Evolutionary conservation across 2,329 filamentous ascomycete genomes (phyloP), one percentile per base, ranked within the genome.

Genomic region (Sclerotiophoma versabilis): DNA sequence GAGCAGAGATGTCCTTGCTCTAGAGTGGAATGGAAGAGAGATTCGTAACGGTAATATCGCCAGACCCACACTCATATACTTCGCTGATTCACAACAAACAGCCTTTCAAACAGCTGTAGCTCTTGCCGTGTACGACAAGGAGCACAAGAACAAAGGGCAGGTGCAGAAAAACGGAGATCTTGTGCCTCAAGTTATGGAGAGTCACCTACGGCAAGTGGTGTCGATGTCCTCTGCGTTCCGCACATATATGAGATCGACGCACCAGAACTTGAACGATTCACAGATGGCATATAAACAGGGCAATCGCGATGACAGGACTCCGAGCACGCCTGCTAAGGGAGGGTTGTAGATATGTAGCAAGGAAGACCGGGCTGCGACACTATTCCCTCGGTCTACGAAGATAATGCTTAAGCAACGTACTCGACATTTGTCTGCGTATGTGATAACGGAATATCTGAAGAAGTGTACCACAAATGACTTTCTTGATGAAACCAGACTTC

Each of bases 11-110:
- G 15, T 70, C 32, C 45, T 37, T 27, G 46, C 23, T 1, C 20
- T 70, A 3, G 48, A 64, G 6, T 70, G 68, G 64, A 73, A 73
- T 33, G 69, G 68, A 10, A 50, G 69, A 22, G 65, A 71, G 41
- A 72, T 71, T 14, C 48, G 70, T 12, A 71, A 72, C 32, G 64
- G 64, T 68, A 39, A 49, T 57, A 29, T 22, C 17, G 25, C 12
- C 14, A 33, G 12, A 17, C 8, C 14, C 33, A 12, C n/a, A n/a
- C n/a, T n/a, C n/a, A n/a, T n/a, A n/a, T n/a, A n/a, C n/a, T n/a
- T n/a, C n/a, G n/a, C n/a, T n/a, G n/a, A n/a, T n/a, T n/a, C n/a
- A n/a, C n/a, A n/a, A n/a, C n/a, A n/a, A n/a, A 10, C n/a, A 51
- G 48, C 48, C 3, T 51, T 51, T 15, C 33, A 45, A 22, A 38